Conservation (phyloP, 768 basidiomycete genomes). For the Trametopsis cervina region DNA sequence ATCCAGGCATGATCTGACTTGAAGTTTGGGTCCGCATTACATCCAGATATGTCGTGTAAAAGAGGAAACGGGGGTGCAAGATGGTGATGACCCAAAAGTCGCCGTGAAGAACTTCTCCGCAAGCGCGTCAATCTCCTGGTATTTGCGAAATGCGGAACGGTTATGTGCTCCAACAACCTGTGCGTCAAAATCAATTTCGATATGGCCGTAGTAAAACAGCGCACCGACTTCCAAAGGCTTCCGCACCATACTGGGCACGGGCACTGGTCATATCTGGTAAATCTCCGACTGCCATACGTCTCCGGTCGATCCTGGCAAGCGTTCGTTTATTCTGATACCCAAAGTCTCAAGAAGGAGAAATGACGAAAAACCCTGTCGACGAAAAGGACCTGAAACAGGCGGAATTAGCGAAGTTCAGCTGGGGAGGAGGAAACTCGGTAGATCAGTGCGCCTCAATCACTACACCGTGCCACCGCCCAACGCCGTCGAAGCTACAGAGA, state of each 20-base stretch:
- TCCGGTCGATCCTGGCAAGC: neutral
- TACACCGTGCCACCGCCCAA: neutral
- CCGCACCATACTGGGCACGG: too few species aligned
- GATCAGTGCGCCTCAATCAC: constrained; percentile 7
- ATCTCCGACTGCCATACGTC: constrained; percentile 4
- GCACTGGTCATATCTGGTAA: constrained; percentile 5
- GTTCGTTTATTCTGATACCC: neutral
- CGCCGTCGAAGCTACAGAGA: neutral
- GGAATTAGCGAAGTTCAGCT: constrained; percentile 13
- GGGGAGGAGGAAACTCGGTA: constrained; percentile 12
- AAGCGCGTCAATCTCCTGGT: neutral
- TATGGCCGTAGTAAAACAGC: neutral
- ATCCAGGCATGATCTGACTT: too few species aligned
- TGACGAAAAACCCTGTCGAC: neutral
- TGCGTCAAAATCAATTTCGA: neutral
- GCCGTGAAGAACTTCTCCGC: neutral
- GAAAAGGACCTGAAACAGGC: neutral
- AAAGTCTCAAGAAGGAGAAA: neutral
- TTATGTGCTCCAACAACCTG: neutral
- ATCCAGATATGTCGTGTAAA: too few species aligned
- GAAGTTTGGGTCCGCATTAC: too few species aligned
- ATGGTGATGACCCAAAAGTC: neutral
- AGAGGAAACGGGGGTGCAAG: neutral
- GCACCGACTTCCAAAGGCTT: neutral
- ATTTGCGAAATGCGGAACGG: neutral